phyloP scores from a whole-genome alignment of 2,329 filamentous ascomycete genomes.

The Colletotrichum coccodes region DNA sequence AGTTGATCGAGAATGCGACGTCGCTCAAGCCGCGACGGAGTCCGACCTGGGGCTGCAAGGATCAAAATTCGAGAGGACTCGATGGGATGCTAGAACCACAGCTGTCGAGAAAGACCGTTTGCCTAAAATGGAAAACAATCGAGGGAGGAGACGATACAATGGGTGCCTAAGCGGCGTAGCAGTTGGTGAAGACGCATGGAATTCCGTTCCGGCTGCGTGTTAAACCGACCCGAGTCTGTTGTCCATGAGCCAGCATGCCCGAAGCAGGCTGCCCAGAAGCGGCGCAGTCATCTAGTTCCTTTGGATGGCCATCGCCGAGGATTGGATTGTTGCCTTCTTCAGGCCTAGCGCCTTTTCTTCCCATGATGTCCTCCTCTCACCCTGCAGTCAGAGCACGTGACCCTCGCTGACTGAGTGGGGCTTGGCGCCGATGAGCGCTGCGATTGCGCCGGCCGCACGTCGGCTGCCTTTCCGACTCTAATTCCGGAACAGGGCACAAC shows the following conservation, averaged over 20 bases:
- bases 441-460: neutral
- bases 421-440: neutral
- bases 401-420: neutral
- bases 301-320: neutral
- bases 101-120: neutral
- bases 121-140: conserved; percentile 13
- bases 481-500: too few species aligned
- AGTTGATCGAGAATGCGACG: neutral
- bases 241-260: neutral
- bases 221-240: neutral
- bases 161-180: too few species aligned
- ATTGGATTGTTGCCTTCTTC: conserved; percentile 26
- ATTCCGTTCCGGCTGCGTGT: neutral
- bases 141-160: neutral
- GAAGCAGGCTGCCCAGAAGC: too few species aligned
- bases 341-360: conserved; percentile 4
- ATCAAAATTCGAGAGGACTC: neutral
- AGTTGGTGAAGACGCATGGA: neutral
- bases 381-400: neutral
- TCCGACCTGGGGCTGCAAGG: neutral
- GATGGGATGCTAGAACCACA: neutral
- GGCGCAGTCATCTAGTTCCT: neutral
- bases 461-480: neutral
- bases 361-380: too few species aligned
- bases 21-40: neutral